These are phyloP conservation scores for Leccinum uliginosum DNA, from an alignment of 768 basidiomycete genomes.

Conservation along the genomic window DNA sequence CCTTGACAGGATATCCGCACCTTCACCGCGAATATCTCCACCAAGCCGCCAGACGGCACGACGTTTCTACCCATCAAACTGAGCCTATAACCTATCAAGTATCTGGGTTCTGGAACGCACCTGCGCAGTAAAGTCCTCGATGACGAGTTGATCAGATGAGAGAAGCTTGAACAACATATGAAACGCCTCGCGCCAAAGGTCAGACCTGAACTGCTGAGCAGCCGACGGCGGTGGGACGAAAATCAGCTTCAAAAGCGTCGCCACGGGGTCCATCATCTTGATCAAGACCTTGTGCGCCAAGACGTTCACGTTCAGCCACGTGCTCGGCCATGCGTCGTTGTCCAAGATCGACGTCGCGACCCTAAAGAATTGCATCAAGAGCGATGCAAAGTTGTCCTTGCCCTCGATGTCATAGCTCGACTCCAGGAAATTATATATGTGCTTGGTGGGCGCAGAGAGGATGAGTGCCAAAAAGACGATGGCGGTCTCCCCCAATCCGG, in stretches of 20 bases:
- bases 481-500: conserved; percentile 80
- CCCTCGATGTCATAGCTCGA: conserved; percentile 87
- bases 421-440: conserved; percentile 76
- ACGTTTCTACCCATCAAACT: conserved; percentile 59
- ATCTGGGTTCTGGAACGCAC: conserved; percentile 33
- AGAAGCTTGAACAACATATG: conserved; percentile 79
- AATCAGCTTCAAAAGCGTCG: conserved; percentile 69
- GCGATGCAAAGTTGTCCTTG: conserved; percentile 63
- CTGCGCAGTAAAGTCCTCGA: conserved; percentile 95
- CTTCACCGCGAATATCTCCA: conserved; percentile 92
- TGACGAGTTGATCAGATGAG: conserved; percentile 86
- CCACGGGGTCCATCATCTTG: conserved; percentile 82
- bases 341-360: conserved; percentile 77
- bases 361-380: conserved; percentile 77
- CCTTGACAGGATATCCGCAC: conserved; percentile 69
- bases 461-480: conserved; percentile 81
- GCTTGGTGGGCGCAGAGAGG: conserved; percentile 71
- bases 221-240: conserved; percentile 73
- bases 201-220: conserved; percentile 64
- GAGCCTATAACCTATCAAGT: neutral
- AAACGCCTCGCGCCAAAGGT: conserved; percentile 79
- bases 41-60: conserved; percentile 95
- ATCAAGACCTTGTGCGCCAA: conserved; percentile 84
- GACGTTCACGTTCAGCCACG: conserved; percentile 90
- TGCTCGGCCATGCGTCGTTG: conserved; percentile 83